phyloP scores from a whole-genome alignment of 2,329 filamentous ascomycete species.

The Fusarium camptoceras region DNA sequence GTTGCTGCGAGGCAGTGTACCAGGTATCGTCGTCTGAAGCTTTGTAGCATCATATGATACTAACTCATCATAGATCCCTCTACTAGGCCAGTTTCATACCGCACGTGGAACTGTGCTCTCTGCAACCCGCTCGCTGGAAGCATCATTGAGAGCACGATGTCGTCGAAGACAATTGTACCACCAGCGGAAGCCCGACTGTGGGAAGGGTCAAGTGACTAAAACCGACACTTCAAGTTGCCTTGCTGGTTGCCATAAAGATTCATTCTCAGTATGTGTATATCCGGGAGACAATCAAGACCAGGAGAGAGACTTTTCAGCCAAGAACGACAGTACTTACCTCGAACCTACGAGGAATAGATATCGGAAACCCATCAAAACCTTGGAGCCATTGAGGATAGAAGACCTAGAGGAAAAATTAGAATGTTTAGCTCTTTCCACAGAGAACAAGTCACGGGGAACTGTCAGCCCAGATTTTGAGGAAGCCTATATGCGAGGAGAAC shows the following conservation, averaged over 20 bases:
- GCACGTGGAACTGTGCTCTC: background rate
- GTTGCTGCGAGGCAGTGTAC: constrained; percentile 8
- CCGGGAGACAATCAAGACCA: background rate
- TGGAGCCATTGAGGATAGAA: constrained; percentile 1
- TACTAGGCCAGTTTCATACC: background rate
- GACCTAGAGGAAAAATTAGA: constrained; percentile 7
- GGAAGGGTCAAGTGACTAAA: constrained; percentile 20
- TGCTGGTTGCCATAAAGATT: background rate
- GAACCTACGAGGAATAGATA: constrained; percentile 10
- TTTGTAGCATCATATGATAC: background rate
- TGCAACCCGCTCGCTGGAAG: background rate
- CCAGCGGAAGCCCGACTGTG: constrained; percentile 3
- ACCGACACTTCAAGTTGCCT: background rate
- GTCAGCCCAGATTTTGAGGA: constrained; percentile 21
- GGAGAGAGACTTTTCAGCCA: background rate
- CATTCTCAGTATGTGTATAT: background rate
- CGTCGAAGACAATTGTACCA: constrained; percentile 9
- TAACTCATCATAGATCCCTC: constrained; percentile 7
- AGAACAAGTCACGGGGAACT: background rate
- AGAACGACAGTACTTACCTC: background rate
- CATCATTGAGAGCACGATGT: background rate
- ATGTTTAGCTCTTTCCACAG: constrained; percentile 9
- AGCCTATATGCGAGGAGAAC: constrained; percentile 33
- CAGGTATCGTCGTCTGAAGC: constrained; percentile 14
- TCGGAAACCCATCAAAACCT: background rate